These are phyloP conservation scores for Aeschynomene evenia DNA, from an alignment of 306 rosid genomes.

Conservation along the genomic window DNA sequence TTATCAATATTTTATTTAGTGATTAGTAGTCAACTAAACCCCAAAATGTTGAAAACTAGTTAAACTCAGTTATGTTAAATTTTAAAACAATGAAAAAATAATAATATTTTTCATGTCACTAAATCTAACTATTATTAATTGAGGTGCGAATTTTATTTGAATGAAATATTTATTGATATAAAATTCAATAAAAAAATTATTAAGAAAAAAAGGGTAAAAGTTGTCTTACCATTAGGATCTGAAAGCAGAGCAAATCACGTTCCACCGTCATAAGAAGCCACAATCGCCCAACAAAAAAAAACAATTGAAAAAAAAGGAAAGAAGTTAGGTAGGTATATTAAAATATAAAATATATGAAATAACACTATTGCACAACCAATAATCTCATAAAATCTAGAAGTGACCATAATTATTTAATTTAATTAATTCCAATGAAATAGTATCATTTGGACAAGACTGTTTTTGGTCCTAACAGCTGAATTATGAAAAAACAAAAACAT, in stretches of 20 bases:
- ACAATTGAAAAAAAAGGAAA: too few species aligned
- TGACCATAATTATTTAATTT: not conserved
- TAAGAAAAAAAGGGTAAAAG: too few species aligned
- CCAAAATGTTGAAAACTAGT: not conserved
- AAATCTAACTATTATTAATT: too few species aligned
- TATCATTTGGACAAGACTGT: not conserved
- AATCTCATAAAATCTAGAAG: not conserved
- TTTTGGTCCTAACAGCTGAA: not conserved
- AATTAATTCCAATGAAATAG: not conserved
- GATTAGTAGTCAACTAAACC: not conserved
- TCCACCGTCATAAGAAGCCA: constrained; percentile 37
- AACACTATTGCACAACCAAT: not conserved
- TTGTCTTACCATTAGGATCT: constrained; percentile 91
- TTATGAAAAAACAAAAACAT: not conserved
- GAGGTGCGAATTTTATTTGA: too few species aligned
- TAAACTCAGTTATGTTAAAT: not conserved
- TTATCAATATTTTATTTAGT: not conserved
- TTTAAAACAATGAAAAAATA: not conserved
- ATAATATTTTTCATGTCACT: too few species aligned
- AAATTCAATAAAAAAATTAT: too few species aligned
- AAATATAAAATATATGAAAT: too few species aligned
- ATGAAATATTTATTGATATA: too few species aligned
- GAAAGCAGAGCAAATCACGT: constrained; percentile 36
- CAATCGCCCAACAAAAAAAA: not conserved
- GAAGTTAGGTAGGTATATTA: constrained; percentile 8